Conservation (phyloP, 2,329 filamentous ascomycete genomes). For the Penicillium brevicompactum region DNA sequence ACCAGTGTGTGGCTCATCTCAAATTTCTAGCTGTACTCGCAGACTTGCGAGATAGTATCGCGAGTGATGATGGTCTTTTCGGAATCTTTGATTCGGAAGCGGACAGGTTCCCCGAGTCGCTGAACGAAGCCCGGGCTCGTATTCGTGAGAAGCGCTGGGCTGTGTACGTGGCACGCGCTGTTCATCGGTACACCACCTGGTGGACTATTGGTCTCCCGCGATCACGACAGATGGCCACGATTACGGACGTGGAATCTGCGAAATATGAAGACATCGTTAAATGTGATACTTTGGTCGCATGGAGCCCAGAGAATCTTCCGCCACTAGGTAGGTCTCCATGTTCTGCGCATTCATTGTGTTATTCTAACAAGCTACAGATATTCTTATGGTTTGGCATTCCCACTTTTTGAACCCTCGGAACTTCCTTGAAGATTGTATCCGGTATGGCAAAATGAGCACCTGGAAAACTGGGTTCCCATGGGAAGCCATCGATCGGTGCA, state of each 20-base stretch:
- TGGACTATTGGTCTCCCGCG: constrained; percentile 35
- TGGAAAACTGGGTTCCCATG: constrained; percentile 27
- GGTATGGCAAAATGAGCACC: constrained; percentile 24
- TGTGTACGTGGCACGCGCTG: constrained; percentile 67
- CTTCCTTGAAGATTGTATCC: constrained; percentile 26
- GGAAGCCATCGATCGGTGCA: constrained; percentile 17
- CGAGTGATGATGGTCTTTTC: constrained; percentile 68
- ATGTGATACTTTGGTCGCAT: constrained; percentile 13
- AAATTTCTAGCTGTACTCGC: constrained; percentile 72
- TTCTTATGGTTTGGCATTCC: constrained; percentile 28
- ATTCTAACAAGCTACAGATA: constrained; percentile 14
- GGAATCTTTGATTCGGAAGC: constrained; percentile 58
- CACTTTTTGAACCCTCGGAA: constrained; percentile 25
- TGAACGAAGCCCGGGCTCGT: constrained; percentile 50
- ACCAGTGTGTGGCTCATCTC: constrained; percentile 71
- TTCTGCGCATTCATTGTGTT: neutral
- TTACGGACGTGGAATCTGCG: constrained; percentile 7
- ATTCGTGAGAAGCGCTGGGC: constrained; percentile 72
- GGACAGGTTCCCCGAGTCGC: constrained; percentile 36
- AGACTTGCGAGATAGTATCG: constrained; percentile 66
- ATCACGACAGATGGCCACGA: constrained; percentile 14
- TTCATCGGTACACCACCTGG: constrained; percentile 67
- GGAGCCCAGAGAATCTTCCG: constrained; percentile 19
- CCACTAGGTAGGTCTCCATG: constrained; percentile 19
- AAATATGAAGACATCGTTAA: constrained; percentile 16